Conservation (phyloP, 805 yeast genomes). For the Candida morakotiae region DNA sequence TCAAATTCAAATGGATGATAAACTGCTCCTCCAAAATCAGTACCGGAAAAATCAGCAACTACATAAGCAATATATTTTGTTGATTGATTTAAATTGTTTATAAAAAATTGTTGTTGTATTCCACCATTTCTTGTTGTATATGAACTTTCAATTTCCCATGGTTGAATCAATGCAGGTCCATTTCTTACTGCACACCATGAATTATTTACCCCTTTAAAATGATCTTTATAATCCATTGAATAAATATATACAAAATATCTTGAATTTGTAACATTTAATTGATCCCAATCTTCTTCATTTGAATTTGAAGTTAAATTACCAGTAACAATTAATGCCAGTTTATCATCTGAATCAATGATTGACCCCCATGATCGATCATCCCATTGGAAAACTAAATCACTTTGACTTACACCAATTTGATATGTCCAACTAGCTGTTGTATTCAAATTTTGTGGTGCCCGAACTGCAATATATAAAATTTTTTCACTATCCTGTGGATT, state of each 20-base stretch:
- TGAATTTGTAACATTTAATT: constrained; percentile 21
- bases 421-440: constrained; percentile 49
- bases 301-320: constrained; percentile 37
- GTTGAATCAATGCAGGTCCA: constrained; percentile 39
- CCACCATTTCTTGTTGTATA: constrained; percentile 45
- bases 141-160: constrained; percentile 21
- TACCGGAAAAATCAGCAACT: constrained; percentile 37
- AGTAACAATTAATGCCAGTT: constrained; percentile 62
- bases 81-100: constrained; percentile 56
- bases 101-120: constrained; percentile 56
- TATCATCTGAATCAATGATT: constrained; percentile 67
- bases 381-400: constrained; percentile 66
- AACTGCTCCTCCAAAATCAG: constrained; percentile 56
- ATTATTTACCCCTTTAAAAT: constrained; percentile 37
- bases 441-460: constrained; percentile 38
- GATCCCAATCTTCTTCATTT: constrained; percentile 10
- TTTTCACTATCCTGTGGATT: constrained; percentile 8
- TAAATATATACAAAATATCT: constrained; percentile 44
- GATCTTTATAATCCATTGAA: constrained; percentile 31
- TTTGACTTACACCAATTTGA: constrained; percentile 62
- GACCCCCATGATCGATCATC: constrained; percentile 52
- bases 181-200: constrained; percentile 72
- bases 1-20: constrained; percentile 55
- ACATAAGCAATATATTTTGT: constrained; percentile 64
- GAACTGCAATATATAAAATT: constrained; percentile 34